These are phyloP conservation scores for Carpinus fangiana DNA, from an alignment of 306 rosid species.

Conservation along the genomic window DNA sequence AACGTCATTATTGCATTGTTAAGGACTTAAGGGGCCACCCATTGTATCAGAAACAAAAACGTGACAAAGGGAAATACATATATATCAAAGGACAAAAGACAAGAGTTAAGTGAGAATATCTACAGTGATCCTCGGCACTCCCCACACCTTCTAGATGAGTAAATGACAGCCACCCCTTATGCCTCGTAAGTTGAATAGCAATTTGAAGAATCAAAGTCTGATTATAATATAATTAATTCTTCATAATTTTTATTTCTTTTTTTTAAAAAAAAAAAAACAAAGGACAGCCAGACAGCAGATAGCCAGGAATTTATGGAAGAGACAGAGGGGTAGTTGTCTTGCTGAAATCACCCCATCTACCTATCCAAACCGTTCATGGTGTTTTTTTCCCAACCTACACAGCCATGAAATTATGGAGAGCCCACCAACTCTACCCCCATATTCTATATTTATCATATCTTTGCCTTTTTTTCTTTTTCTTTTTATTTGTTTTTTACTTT, in stretches of 20 bases:
- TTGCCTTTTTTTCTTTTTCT: too few species aligned
- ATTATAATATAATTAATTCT: not conserved
- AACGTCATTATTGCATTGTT: not conserved
- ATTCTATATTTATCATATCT: not conserved
- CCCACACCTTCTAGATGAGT: slow-evolving; percentile 31
- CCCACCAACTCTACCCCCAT: slow-evolving; percentile 29
- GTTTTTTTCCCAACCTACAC: not conserved
- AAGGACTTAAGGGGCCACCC: not conserved
- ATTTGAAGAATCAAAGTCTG: not conserved
- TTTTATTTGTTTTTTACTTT: not conserved
- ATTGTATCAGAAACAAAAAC: not conserved
- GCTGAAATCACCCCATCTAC: slow-evolving; percentile 36
- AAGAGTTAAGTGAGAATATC: slow-evolving; percentile 28
- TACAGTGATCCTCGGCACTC: slow-evolving; percentile 17
- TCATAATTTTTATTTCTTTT: too few species aligned
- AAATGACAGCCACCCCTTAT: not conserved
- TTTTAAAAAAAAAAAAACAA: too few species aligned
- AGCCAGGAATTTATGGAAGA: slow-evolving; percentile 28
- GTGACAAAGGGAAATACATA: slow-evolving; percentile 7
- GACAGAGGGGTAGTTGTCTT: slow-evolving; percentile 26
- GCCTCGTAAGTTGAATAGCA: not conserved
- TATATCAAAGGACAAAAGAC: too few species aligned
- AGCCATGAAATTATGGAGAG: not conserved
- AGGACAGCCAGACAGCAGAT: not conserved
- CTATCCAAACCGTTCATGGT: slow-evolving; percentile 26